Conservation (phyloP, 352 stramenopile genomes). For the Globisporangium yorkense region DNA sequence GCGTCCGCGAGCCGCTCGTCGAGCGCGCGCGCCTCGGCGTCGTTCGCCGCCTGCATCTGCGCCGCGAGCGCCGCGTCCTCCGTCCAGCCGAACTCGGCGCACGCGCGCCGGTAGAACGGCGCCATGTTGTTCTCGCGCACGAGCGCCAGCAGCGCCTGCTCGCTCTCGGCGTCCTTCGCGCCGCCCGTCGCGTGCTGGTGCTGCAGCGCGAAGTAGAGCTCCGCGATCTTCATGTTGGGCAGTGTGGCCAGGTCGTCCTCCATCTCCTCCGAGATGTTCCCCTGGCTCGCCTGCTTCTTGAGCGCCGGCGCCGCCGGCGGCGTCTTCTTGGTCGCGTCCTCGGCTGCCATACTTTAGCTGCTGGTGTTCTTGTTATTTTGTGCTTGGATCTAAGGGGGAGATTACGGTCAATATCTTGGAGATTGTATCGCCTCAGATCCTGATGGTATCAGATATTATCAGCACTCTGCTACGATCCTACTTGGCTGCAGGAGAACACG, state of each 20-base stretch:
- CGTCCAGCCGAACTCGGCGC: slow-evolving; percentile 63
- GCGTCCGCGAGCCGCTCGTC: slow-evolving; percentile 89
- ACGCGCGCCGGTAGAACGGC: slow-evolving; percentile 75
- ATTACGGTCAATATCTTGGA: too few relatives aligned
- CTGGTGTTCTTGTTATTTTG: not conserved
- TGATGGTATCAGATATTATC: too few relatives aligned
- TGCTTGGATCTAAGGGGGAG: not conserved
- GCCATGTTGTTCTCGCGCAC: slow-evolving; percentile 66
- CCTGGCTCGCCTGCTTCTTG: slow-evolving; percentile 71
- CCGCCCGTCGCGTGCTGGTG: slow-evolving; percentile 42
- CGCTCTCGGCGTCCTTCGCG: slow-evolving; percentile 32
- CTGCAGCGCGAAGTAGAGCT: slow-evolving; percentile 75
- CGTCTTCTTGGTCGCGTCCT: not conserved
- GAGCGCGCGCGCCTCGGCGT: slow-evolving; percentile 63
- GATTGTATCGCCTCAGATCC: too few relatives aligned
- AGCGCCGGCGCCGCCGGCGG: slow-evolving; percentile 10
- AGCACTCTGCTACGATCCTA: too few relatives aligned
- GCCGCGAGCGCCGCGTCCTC: slow-evolving; percentile 47
- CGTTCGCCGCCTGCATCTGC: slow-evolving; percentile 59
- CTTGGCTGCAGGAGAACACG: too few relatives aligned
- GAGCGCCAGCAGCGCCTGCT: slow-evolving; percentile 54
- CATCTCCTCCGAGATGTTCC: slow-evolving; percentile 86
- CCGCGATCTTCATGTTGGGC: slow-evolving; percentile 69
- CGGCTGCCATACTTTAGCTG: not conserved
- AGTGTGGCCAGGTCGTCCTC: slow-evolving; percentile 75